A percentile compares a stretch with the other conserved stretches of the same genome.
Evolutionary conservation across 1,284 basidiomycete species (phyloP).

Genomic region (Irpex rosettiformis): DNA sequence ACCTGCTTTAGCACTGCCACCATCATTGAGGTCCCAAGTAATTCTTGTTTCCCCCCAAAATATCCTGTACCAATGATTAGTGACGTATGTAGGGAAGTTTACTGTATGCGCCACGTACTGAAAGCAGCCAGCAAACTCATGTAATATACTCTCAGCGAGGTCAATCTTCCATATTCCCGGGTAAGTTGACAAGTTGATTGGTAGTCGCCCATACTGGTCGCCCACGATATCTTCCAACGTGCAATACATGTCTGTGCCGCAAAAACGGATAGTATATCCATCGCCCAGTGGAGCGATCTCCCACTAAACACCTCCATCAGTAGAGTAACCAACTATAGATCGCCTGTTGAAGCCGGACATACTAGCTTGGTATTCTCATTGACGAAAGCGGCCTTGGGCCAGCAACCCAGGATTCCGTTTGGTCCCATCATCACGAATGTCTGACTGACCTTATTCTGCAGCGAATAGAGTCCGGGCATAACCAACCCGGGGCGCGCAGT

Average conservation of each 20-base stretch:
- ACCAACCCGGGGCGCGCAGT: not conserved
- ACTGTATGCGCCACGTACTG: constrained; percentile 8
- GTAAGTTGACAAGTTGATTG: constrained; percentile 3
- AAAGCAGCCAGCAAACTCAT: not conserved
- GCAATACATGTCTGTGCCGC: constrained; percentile 12
- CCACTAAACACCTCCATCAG: constrained; percentile 4
- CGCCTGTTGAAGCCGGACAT: not conserved
- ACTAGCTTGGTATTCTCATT: constrained; percentile 4
- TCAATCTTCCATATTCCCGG: constrained; percentile 13
- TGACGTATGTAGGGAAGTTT: not conserved
- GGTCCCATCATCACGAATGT: constrained; percentile 6
- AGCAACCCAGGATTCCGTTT: constrained; percentile 6
- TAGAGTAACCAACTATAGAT: not conserved
- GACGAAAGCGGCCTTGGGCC: constrained; percentile 3
- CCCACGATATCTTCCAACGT: constrained; percentile 2
- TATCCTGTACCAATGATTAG: constrained; percentile 1
- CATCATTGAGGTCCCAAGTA: constrained; percentile 7
- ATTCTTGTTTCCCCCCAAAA: constrained; percentile 9
- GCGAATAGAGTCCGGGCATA: constrained; percentile 8
- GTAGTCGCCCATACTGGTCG: no score
- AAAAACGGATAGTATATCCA: constrained; percentile 10
- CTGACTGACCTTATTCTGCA: constrained; percentile 8
- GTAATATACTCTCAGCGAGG: not conserved
- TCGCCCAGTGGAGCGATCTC: constrained; percentile 7
- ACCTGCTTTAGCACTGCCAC: constrained; percentile 1